A percentile compares a stretch with the other conserved stretches of the same genome.
Evolutionary conservation across 169 alveolate genomes (phyloP).

Genomic region (Blepharisma undulans): DNA sequence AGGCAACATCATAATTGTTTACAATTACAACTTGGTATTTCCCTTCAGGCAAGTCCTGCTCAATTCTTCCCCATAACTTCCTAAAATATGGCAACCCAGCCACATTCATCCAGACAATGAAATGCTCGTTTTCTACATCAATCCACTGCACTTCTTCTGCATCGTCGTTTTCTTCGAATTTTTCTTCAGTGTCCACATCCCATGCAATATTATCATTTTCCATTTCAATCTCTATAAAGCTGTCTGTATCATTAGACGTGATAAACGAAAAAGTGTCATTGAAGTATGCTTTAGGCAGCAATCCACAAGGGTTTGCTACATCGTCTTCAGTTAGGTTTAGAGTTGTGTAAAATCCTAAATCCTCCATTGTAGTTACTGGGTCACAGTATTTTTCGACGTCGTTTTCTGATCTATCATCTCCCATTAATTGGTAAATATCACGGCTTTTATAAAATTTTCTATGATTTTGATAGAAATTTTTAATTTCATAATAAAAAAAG

Average conservation of each 20-base stretch:
- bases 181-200: slow-evolving; percentile 74
- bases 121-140: slow-evolving; percentile 69
- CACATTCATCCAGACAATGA: slow-evolving; percentile 80
- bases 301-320: slow-evolving; percentile 84
- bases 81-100: slow-evolving; percentile 70
- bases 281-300: slow-evolving; percentile 80
- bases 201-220: slow-evolving; percentile 73
- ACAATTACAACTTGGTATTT: slow-evolving; percentile 32
- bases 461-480: slow-evolving; percentile 80
- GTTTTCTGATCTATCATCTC: neutral
- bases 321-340: slow-evolving; percentile 53
- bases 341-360: slow-evolving; percentile 53
- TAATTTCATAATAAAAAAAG: slow-evolving; percentile 68
- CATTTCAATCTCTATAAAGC: slow-evolving; percentile 40
- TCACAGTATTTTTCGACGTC: slow-evolving; percentile 55
- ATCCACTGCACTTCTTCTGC: slow-evolving; percentile 63
- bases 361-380: slow-evolving; percentile 70
- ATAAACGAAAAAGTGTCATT: slow-evolving; percentile 56
- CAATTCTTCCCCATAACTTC: slow-evolving; percentile 74
- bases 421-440: slow-evolving; percentile 62
- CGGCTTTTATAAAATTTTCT: slow-evolving; percentile 71
- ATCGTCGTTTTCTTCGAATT: slow-evolving; percentile 49
- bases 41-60: slow-evolving; percentile 47
- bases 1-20: slow-evolving; percentile 42
- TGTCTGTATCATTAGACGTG: slow-evolving; percentile 18